phyloP scores from a whole-genome alignment of 169 alveolate species.

The Plasmodium knowlesi region DNA sequence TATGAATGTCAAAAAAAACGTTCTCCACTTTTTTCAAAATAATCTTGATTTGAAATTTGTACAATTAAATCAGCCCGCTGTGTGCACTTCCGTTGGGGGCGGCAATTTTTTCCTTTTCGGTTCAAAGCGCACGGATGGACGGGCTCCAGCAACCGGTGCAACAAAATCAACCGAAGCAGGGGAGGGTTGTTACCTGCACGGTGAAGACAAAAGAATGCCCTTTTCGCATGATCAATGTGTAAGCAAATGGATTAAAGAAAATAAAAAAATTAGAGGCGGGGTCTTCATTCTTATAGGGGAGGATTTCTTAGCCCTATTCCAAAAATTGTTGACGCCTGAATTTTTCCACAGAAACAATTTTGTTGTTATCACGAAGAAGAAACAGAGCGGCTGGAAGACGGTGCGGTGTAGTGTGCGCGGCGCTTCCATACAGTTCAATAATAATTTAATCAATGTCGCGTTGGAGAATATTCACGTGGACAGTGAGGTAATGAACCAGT shows the following conservation, averaged over 20 bases:
- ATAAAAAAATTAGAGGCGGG: conserved; percentile 3
- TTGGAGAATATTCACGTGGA: conserved; percentile 8
- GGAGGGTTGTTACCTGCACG: neutral
- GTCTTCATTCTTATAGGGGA: conserved; percentile 56
- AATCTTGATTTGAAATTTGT: neutral
- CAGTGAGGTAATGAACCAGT: neutral
- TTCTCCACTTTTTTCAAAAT: neutral
- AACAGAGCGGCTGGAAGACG: neutral
- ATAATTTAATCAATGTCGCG: conserved; percentile 18
- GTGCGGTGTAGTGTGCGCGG: neutral
- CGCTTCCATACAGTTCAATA: conserved; percentile 17
- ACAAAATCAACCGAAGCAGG: neutral
- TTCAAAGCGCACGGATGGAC: neutral
- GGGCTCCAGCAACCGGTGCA: too few species aligned
- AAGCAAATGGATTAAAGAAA: conserved; percentile 14
- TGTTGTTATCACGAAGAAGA: conserved; percentile 17
- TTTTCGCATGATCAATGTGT: neutral
- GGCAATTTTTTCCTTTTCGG: neutral
- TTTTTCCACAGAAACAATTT: conserved; percentile 44
- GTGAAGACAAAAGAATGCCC: neutral
- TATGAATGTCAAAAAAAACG: neutral
- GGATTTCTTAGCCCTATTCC: conserved; percentile 6
- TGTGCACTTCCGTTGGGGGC: neutral
- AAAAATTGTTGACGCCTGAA: neutral
- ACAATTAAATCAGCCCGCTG: neutral